Evolutionary conservation across 345 rosid genomes (phyloP).

Genomic region (Mangifera indica): DNA sequence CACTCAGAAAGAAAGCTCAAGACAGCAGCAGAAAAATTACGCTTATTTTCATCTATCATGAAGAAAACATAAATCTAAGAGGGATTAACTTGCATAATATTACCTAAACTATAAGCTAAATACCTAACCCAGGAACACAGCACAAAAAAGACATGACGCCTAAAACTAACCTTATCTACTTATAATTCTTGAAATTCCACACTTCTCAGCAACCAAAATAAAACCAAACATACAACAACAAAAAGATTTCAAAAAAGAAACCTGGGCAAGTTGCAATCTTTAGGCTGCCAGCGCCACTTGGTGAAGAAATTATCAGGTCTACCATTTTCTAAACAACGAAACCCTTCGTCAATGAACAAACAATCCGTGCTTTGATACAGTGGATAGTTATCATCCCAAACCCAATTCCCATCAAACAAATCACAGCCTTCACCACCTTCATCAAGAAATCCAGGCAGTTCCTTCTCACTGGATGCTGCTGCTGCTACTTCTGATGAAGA

Average conservation of each 20-base stretch:
- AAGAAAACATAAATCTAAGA: neutral
- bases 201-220: slow-evolving; percentile 9
- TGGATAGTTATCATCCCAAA: slow-evolving; percentile 66
- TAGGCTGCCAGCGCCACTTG: slow-evolving; percentile 85
- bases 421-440: slow-evolving; percentile 52
- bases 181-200: neutral
- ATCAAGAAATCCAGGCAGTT: slow-evolving; percentile 51
- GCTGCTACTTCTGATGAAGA: slow-evolving; percentile 12
- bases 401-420: slow-evolving; percentile 68
- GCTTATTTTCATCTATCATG: neutral
- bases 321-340: slow-evolving; percentile 68
- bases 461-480: slow-evolving; percentile 15
- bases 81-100: slow-evolving; percentile 3
- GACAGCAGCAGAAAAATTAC: neutral
- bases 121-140: neutral
- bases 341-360: slow-evolving; percentile 48
- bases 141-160: neutral
- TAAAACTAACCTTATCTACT: neutral
- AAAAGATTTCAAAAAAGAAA: neutral
- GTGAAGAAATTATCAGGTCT: slow-evolving; percentile 67
- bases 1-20: neutral
- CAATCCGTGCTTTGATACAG: slow-evolving; percentile 59
- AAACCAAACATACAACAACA: slow-evolving; percentile 9
- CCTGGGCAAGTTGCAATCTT: slow-evolving; percentile 69
- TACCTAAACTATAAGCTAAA: neutral